Percentiles rank a stretch among this genome's conserved stretches.
These are phyloP conservation scores for Aspergillus sp. DNA, from an alignment of 2,329 filamentous ascomycete genomes.

Conservation along the genomic window DNA sequence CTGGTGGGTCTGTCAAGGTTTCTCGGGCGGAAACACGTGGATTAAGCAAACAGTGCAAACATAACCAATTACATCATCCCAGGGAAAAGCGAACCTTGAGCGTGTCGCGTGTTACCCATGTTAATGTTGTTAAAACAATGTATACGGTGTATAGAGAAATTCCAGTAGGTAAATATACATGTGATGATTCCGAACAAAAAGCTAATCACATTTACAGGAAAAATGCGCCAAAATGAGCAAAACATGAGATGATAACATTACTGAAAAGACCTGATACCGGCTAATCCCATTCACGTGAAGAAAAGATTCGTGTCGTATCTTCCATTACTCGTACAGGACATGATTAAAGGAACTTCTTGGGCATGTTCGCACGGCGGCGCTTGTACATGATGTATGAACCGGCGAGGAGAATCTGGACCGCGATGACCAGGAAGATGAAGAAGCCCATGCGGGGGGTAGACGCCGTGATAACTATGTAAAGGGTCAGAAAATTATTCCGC, in stretches of 20 bases:
- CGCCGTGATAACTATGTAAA: constrained; percentile 49
- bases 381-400: constrained; percentile 76
- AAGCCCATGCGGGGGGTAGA: constrained; percentile 59
- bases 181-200: not conserved
- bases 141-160: not conserved
- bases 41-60: constrained; percentile 5
- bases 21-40: constrained; percentile 3
- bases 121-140: not conserved
- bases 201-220: not conserved
- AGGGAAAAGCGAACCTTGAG: not conserved
- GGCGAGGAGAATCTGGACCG: constrained; percentile 70
- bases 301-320: constrained; percentile 5
- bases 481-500: not conserved
- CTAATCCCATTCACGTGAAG: not conserved
- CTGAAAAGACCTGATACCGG: not conserved
- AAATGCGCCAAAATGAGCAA: not conserved
- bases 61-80: constrained; percentile 1
- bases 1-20: constrained; percentile 2
- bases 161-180: constrained; percentile 3
- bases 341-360: constrained; percentile 85
- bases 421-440: constrained; percentile 70
- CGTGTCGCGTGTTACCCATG: not conserved
- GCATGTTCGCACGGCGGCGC: constrained; percentile 68
- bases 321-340: constrained; percentile 2
- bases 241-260: not conserved